Base-by-base conservation (phyloP, 495 filamentous ascomycete genomes). In the Aspergillus avenaceus region DNA sequence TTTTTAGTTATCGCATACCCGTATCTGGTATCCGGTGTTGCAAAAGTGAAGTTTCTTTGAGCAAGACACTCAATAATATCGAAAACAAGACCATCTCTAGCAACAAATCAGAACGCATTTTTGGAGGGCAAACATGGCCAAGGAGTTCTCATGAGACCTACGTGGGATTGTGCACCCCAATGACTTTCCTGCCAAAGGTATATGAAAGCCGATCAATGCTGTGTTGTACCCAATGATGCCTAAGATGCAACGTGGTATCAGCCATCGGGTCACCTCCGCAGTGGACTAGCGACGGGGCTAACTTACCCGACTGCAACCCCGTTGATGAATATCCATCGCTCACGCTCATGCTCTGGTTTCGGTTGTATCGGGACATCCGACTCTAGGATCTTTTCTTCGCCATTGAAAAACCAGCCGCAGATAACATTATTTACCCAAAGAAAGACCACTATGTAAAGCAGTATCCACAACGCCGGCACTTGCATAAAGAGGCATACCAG, bases 131-230 rank as follows among this genome's bases (percentile, higher is more conserved):
- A n/a, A 1, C n/a, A 40, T 4, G 9, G 2, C 12, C 4, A 2
- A 44, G 38, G 3, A 5, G 4, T 14, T n/a, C n/a, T n/a, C 3
- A 12, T 12, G 24, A 1, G 5, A 60, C 66, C 8, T 69, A 84
- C 63, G 87, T 93, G 36, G 77, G 80, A 58, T 93, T 95, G 53
- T 91, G 90, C n/a, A 95, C 77, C n/a, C 88, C 90, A 0, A 80
- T 75, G 18, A 95, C 66, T 2, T 79, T 84, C 6, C 90, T 78
- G 43, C 85, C 82, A 60, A 95, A 95, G 24, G 84, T 90, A 41
- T 81, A 65, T 0, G 86, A 81, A 8, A 93, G 66, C 9, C 84
- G 78, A 60, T 95, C 78, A 47, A 92, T 69, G 54, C 88, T 90
- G 38, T 65, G 72, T 66, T 86, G 80, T 11, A 87, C 65, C 84